Conservation (phyloP, 2,329 filamentous ascomycete species). For the Talaromyces amestolkiae region DNA sequence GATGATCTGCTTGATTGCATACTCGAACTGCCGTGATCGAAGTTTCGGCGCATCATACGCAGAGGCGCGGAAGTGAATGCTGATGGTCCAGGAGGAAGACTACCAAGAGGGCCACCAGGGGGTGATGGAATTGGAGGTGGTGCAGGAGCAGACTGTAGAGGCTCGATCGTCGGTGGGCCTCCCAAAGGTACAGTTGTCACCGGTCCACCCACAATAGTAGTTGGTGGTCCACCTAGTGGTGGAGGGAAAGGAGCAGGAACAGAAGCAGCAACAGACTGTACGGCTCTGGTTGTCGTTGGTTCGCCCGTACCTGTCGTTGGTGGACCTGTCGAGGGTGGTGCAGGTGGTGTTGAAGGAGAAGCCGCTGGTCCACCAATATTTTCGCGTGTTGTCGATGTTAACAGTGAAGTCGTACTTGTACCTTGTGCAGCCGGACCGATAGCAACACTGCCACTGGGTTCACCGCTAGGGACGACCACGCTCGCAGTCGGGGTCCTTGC, state of each 20-base stretch:
- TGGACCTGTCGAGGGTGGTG: neutral
- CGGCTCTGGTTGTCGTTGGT: neutral
- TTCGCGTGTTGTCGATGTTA: neutral
- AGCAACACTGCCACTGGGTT: neutral
- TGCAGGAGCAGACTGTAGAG: neutral
- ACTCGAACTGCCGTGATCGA: neutral
- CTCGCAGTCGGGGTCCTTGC: neutral
- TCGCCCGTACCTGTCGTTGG: neutral
- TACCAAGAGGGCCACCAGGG: neutral
- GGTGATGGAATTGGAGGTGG: neutral
- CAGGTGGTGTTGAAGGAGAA: neutral
- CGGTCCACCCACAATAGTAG: neutral
- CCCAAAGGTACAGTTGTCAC: neutral
- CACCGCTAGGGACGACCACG: neutral
- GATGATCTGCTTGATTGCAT: neutral
- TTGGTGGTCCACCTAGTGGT: neutral
- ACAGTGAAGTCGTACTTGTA: neutral
- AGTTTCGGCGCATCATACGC: neutral
- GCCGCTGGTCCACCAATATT: neutral
- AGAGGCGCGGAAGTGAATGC: neutral
- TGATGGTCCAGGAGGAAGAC: neutral
- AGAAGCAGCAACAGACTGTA: neutral
- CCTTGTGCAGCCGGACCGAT: neutral
- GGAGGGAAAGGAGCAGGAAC: neutral
- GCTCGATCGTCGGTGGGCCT: neutral